These are phyloP conservation scores for Eragrostis curvula DNA, from an alignment of 176 grass and related monocot genomes.

Conservation along the genomic window DNA sequence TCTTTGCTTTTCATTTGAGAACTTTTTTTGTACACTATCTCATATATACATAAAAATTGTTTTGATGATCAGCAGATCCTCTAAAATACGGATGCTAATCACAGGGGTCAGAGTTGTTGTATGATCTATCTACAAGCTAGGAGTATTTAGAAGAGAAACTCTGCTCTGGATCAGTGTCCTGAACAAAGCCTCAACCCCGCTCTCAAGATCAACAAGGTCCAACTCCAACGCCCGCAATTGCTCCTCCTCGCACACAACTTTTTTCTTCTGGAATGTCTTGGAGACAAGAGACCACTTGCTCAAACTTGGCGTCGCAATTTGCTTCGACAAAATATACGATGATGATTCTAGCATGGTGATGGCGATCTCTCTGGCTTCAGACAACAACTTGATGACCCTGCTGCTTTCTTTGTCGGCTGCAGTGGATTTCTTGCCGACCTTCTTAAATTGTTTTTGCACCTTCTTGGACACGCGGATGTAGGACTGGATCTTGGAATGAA, in stretches of 20 bases:
- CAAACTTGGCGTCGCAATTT: not conserved
- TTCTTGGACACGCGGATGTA: conserved; percentile 21
- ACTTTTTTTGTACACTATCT: not conserved
- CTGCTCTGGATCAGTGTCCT: conserved; percentile 21
- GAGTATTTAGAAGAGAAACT: conserved; percentile 21
- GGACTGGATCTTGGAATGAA: conserved; percentile 13
- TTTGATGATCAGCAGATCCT: not conserved
- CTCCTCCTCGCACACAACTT: conserved; percentile 9
- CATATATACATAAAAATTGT: not conserved
- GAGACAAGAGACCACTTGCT: conserved; percentile 45
- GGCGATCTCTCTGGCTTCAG: conserved; percentile 21
- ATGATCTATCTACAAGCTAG: conserved; percentile 35
- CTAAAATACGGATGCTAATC: conserved; percentile 7
- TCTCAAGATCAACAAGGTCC: conserved; percentile 33
- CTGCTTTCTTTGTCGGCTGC: not conserved
- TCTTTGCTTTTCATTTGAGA: not conserved
- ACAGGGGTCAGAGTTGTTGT: not conserved
- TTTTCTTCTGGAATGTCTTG: conserved; percentile 18
- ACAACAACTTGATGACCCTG: conserved; percentile 17
- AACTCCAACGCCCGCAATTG: conserved; percentile 37
- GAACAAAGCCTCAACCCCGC: conserved; percentile 15
- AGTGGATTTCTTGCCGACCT: not conserved
- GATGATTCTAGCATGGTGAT: conserved; percentile 35
- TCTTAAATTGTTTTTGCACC: conserved; percentile 39
- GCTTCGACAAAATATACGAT: not conserved